Base-by-base conservation (phyloP, 345 rosid species). In the Hibiscus trionum region DNA sequence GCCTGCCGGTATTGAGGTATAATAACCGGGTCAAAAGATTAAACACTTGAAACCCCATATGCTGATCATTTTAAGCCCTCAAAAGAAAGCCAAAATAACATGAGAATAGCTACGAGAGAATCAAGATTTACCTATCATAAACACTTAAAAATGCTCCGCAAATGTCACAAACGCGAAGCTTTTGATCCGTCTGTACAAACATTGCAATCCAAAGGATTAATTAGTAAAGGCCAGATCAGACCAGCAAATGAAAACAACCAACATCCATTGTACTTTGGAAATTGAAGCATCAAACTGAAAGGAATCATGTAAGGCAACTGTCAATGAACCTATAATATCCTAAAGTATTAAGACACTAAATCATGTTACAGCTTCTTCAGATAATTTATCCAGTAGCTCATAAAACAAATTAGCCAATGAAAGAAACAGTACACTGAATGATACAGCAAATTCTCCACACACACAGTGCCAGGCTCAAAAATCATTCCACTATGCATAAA, bases 1-100 rank as follows among this genome's bases (percentile, higher is more conserved):
- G 99, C 97, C 97, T 93, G 98, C 97, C 90, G 97, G 91, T 93
- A 86, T 86, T 87, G 96, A 90, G 92, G 96, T 84, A 86, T 90
- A 87, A 87, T 85, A 86, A 82, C 77, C 78, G 80, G 88, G 89
- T 91, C 96, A 93, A 93, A 93, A 86, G 85, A 85, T 86, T 91
- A 90, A 84, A 86, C 85, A 90, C 88, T 86, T 88, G 80, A 92
- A 93, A 88, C 88, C 97, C 91, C 85, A 84, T 77, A 71, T 46
- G 75, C 88, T 84, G 76, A 80, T 56, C 77, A n/a, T 75, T 80
- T 61, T 77, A 77, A 85, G 83, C 80, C 89, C 86, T 65, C 65
- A 62, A 42, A 67, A 66, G 42, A 84, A 73, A 33, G 52, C 78
- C 61, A 66, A 68, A 66, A 81, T 64, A 67, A 74, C 64, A 66